Conservation (phyloP, 176 grass and related monocot species). For the Phoenix roebelenii region DNA sequence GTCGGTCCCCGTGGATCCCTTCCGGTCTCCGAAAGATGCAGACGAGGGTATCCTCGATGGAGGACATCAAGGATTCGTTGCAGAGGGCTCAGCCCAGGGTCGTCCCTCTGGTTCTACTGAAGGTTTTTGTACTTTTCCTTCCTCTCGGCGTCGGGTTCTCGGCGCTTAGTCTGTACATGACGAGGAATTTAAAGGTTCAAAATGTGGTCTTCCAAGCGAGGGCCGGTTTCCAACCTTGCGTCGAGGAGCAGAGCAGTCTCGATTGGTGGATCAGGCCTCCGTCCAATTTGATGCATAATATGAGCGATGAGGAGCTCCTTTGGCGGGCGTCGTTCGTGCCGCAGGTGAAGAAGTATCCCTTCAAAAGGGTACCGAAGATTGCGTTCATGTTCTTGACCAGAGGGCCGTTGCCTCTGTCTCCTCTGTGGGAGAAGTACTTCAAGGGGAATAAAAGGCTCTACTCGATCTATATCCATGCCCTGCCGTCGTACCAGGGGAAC, state of each 20-base stretch:
- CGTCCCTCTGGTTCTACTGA: conserved; percentile 43
- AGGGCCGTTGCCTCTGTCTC: conserved; percentile 67
- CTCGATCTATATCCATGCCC: conserved; percentile 71
- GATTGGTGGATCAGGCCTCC: conserved; percentile 62
- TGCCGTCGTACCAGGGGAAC: conserved; percentile 61
- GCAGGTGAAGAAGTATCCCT: conserved; percentile 49
- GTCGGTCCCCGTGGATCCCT: not conserved
- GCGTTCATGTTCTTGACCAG: conserved; percentile 98
- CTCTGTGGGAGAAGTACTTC: conserved; percentile 82
- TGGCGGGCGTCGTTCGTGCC: conserved; percentile 86
- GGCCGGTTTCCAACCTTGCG: not conserved
- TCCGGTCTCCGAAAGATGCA: not conserved
- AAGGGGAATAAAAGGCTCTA: conserved; percentile 62
- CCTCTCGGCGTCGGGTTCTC: conserved; percentile 66
- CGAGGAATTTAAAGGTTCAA: conserved; percentile 47
- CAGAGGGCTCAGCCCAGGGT: conserved; percentile 34
- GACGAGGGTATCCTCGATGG: not conserved
- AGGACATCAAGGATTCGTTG: conserved; percentile 4
- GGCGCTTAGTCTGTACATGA: conserved; percentile 60
- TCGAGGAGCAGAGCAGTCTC: conserved; percentile 25
- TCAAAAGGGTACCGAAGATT: conserved; percentile 55
- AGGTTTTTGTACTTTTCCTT: conserved; percentile 60
- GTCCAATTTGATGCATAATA: conserved; percentile 31
- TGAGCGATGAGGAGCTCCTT: conserved; percentile 83
- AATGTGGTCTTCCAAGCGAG: conserved; percentile 15